A percentile compares a stretch with the other conserved stretches of the same genome.
These are phyloP conservation scores for Hyphopichia homilentoma DNA, from an alignment of 805 yeast genomes.

Conservation along the genomic window DNA sequence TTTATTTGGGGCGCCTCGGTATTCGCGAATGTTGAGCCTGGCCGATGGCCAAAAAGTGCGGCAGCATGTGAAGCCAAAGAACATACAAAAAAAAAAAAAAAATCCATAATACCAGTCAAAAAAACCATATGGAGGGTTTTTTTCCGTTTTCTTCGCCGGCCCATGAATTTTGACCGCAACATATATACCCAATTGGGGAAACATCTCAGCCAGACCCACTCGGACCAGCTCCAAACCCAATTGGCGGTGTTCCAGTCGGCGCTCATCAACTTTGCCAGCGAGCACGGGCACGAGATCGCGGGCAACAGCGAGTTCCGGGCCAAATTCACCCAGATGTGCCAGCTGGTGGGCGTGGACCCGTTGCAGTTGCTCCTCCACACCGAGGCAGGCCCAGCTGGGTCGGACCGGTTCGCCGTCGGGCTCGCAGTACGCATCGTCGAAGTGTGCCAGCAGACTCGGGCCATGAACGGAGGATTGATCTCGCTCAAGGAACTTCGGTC, in stretches of 20 bases:
- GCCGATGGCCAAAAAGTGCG: too few relatives aligned
- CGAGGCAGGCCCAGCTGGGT: constrained; percentile 31
- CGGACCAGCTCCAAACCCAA: constrained; percentile 64
- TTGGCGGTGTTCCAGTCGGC: constrained; percentile 74
- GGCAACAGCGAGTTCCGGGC: constrained; percentile 61
- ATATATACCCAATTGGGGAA: constrained; percentile 50
- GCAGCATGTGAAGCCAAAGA: too few relatives aligned
- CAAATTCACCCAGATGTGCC: constrained; percentile 74
- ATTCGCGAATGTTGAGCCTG: too few relatives aligned
- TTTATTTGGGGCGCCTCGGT: too few relatives aligned
- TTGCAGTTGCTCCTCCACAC: constrained; percentile 35
- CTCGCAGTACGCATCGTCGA: constrained; percentile 74
- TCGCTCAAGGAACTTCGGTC: constrained; percentile 44
- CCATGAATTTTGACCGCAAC: constrained; percentile 14
- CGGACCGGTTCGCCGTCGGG: constrained; percentile 58
- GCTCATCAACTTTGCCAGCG: constrained; percentile 67
- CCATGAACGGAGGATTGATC: constrained; percentile 79
- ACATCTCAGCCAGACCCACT: constrained; percentile 48
- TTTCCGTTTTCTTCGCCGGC: too few relatives aligned
- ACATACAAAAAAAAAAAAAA: too few relatives aligned
- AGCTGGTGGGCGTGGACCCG: constrained; percentile 82
- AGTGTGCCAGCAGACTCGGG: constrained; percentile 64
- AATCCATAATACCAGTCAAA: too few relatives aligned
- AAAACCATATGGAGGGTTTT: too few relatives aligned
- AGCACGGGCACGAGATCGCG: constrained; percentile 65